Conservation (phyloP, 495 filamentous ascomycete species). For the Aspergillus conjunctus region DNA sequence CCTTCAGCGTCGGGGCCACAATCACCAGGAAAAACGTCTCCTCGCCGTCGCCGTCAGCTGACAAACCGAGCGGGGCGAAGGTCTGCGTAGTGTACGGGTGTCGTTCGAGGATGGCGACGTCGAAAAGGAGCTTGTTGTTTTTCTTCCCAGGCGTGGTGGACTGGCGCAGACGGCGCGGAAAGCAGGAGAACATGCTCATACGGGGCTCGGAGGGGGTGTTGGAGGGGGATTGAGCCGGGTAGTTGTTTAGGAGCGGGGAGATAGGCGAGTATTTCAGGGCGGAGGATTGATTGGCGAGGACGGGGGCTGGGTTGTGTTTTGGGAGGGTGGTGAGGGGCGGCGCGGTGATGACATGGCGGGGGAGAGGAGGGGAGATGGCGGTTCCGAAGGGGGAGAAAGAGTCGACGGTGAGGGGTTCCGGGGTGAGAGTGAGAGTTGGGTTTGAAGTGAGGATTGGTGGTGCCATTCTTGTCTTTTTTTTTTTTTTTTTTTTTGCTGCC, state of each 20-base stretch:
- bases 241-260: slow-evolving; percentile 68
- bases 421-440: slow-evolving; percentile 42
- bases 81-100: slow-evolving; percentile 95
- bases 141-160: slow-evolving; percentile 22
- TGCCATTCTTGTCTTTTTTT: slow-evolving; percentile 16
- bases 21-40: slow-evolving; percentile 74
- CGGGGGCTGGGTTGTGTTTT: slow-evolving; percentile 40
- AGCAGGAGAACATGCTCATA: slow-evolving; percentile 90
- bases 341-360: slow-evolving; percentile 52
- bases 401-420: slow-evolving; percentile 61
- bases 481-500: no score
- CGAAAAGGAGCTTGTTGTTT: slow-evolving; percentile 49
- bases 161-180: slow-evolving; percentile 60
- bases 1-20: slow-evolving; percentile 72
- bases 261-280: slow-evolving; percentile 85
- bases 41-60: slow-evolving; percentile 34
- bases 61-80: slow-evolving; percentile 76
- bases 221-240: slow-evolving; percentile 63
- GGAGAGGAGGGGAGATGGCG: slow-evolving; percentile 72
- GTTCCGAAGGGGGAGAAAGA: slow-evolving; percentile 82
- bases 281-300: slow-evolving; percentile 78
- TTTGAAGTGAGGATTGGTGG: slow-evolving; percentile 39
- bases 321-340: slow-evolving; percentile 41
- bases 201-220: slow-evolving; percentile 57
- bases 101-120: slow-evolving; percentile 79